Evolutionary conservation across 352 stramenopile species (phyloP).

Genomic region (Albugo candida): DNA sequence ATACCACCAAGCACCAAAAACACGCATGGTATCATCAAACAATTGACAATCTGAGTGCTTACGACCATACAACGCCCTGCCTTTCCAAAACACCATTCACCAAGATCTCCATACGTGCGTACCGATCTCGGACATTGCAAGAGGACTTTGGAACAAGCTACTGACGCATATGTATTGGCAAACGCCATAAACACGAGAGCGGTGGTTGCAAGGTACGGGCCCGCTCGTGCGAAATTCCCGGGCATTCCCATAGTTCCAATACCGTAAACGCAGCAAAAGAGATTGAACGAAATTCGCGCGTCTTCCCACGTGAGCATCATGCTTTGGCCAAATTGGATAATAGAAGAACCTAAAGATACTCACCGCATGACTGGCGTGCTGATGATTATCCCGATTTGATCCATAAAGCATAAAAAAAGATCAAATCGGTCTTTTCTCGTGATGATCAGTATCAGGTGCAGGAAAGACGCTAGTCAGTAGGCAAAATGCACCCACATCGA

Average conservation of each 20-base stretch:
- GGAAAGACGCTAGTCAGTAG: too few relatives aligned
- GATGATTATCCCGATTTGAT: too few relatives aligned
- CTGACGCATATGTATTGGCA: constrained; percentile 4
- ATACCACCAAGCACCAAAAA: constrained; percentile 6
- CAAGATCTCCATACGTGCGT: constrained; percentile 4
- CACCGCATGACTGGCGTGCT: too few relatives aligned
- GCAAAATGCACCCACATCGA: too few relatives aligned
- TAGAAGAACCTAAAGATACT: too few relatives aligned
- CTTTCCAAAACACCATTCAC: constrained; percentile 3
- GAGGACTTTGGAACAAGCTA: constrained; percentile 3
- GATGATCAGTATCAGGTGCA: too few relatives aligned
- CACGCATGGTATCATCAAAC: background rate
- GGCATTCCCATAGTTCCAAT: constrained; percentile 5
- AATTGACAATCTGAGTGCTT: background rate
- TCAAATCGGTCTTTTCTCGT: too few relatives aligned
- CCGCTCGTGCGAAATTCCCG: constrained; percentile 2
- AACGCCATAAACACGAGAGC: constrained; percentile 2
- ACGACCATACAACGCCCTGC: background rate
- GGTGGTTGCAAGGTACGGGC: background rate
- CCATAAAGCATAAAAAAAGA: too few relatives aligned
- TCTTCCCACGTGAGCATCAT: constrained; percentile 2
- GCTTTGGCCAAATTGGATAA: background rate
- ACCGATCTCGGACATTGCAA: constrained; percentile 1
- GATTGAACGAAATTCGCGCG: constrained; percentile 1
- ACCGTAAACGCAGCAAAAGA: constrained; percentile 5